Evolutionary conservation across 345 rosid species (phyloP).

Genomic region (Rhodamnia argentea): DNA sequence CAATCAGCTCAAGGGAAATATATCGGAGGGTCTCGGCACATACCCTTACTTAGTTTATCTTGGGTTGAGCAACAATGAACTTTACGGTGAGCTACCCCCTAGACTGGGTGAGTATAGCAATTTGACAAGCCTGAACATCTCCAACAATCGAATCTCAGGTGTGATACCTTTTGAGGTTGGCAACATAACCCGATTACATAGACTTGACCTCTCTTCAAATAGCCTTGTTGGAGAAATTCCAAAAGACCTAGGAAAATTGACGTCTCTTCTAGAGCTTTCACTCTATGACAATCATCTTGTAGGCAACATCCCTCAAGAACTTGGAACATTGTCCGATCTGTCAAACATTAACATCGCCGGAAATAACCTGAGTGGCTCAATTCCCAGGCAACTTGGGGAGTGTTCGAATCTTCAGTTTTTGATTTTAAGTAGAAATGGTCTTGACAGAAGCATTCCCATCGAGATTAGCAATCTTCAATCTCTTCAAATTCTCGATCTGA

Average conservation of each 20-base stretch:
- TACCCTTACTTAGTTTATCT: neutral
- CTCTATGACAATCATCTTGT: slow-evolving; percentile 11
- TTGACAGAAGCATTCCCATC: no score
- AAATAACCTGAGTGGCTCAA: slow-evolving; percentile 5
- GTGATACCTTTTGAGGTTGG: neutral
- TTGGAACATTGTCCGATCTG: slow-evolving; percentile 1
- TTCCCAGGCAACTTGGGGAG: slow-evolving; percentile 5
- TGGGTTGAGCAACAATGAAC: no score
- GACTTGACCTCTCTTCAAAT: slow-evolving; percentile 1
- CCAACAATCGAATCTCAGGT: neutral
- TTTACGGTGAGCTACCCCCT: neutral
- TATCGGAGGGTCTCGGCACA: neutral
- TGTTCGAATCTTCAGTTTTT: neutral
- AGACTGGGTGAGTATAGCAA: neutral
- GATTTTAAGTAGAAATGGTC: no score
- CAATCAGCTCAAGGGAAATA: neutral
- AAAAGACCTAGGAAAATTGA: slow-evolving; percentile 3
- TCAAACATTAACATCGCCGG: neutral
- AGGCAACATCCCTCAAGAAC: slow-evolving; percentile 6
- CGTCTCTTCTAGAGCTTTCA: neutral
- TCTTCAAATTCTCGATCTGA: no score
- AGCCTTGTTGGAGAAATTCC: neutral
- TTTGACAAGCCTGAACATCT: neutral
- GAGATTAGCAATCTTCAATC: no score
- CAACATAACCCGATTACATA: neutral